Evolutionary conservation across 1,284 basidiomycete genomes (phyloP).

Genomic region (Melampsora larici-populina): DNA sequence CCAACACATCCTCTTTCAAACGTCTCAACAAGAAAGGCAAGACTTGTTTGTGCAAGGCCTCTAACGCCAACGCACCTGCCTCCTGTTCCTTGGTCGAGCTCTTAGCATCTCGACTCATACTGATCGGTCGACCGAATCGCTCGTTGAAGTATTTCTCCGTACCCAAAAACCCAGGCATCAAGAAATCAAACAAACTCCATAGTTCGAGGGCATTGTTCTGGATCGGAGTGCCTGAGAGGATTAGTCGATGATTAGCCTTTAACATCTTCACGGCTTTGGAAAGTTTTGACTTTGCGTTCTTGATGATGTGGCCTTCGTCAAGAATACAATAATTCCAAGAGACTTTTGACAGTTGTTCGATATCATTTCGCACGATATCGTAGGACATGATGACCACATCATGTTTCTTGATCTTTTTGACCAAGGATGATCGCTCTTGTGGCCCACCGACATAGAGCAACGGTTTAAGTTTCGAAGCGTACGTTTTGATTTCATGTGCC

Average conservation of each 20-base stretch:
- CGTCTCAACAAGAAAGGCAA: slow-evolving; percentile 95
- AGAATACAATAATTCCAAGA: slow-evolving; percentile 96
- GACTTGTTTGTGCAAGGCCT: slow-evolving; percentile 97
- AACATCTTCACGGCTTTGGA: slow-evolving; percentile 93
- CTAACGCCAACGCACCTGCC: slow-evolving; percentile 85
- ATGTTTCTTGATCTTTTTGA: slow-evolving; percentile 66
- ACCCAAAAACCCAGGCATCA: slow-evolving; percentile 98
- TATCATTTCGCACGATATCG: slow-evolving; percentile 94
- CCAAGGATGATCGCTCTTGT: slow-evolving; percentile 72
- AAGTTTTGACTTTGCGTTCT: slow-evolving; percentile 96
- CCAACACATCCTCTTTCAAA: slow-evolving; percentile 93
- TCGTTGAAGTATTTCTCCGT: slow-evolving; percentile 94
- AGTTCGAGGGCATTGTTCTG: slow-evolving; percentile 98
- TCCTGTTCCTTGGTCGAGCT: slow-evolving; percentile 79
- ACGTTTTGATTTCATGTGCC: slow-evolving; percentile 96
- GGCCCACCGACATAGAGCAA: slow-evolving; percentile 86
- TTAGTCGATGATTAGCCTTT: slow-evolving; percentile 83
- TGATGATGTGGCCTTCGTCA: slow-evolving; percentile 98
- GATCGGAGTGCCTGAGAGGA: slow-evolving; percentile 95
- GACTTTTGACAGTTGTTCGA: slow-evolving; percentile 68
- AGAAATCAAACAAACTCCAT: slow-evolving; percentile 98
- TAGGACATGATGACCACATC: slow-evolving; percentile 96
- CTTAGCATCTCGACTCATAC: slow-evolving; percentile 92
- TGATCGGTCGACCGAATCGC: slow-evolving; percentile 90
- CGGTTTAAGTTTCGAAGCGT: slow-evolving; percentile 77